A percentile compares a stretch with the other conserved stretches of the same genome.
These are phyloP conservation scores for Myriosclerotinia curreyana DNA, from an alignment of 2,329 filamentous ascomycete species.

Conservation along the genomic window DNA sequence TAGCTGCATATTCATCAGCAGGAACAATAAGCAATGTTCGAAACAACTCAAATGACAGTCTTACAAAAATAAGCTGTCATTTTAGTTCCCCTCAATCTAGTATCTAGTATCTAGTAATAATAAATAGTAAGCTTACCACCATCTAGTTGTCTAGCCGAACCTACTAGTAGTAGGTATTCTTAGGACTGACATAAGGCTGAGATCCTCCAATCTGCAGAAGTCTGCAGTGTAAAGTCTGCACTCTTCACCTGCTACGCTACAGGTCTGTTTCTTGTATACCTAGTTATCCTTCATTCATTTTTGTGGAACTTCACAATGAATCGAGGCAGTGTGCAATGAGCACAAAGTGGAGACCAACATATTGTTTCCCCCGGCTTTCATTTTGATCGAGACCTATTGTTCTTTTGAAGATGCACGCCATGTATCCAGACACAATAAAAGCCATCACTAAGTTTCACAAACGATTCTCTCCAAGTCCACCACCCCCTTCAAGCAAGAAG, in stretches of 20 bases:
- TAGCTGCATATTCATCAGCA: neutral
- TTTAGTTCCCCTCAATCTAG: neutral
- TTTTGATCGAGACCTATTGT: neutral
- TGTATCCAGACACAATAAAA: neutral
- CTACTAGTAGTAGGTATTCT: neutral
- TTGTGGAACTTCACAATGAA: neutral
- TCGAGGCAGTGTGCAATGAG: conserved; percentile 7
- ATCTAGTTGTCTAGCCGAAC: neutral
- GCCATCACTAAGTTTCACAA: neutral
- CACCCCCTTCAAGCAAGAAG: neutral
- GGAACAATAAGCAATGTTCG: neutral
- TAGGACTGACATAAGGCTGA: conserved; percentile 3
- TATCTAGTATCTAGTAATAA: no score
- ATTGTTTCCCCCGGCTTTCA: neutral
- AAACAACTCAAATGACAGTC: neutral
- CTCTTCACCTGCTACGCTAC: neutral
- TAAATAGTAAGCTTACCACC: neutral
- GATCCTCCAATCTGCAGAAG: neutral
- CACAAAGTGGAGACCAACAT: neutral
- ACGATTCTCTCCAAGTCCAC: neutral
- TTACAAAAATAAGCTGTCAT: neutral
- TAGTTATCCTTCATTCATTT: neutral
- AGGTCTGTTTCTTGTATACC: neutral
- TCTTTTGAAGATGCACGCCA: neutral
- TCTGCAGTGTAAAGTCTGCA: neutral